These are phyloP conservation scores for Pseudogymnoascus sp. DNA, from an alignment of 2,329 filamentous ascomycete genomes.

Conservation along the genomic window DNA sequence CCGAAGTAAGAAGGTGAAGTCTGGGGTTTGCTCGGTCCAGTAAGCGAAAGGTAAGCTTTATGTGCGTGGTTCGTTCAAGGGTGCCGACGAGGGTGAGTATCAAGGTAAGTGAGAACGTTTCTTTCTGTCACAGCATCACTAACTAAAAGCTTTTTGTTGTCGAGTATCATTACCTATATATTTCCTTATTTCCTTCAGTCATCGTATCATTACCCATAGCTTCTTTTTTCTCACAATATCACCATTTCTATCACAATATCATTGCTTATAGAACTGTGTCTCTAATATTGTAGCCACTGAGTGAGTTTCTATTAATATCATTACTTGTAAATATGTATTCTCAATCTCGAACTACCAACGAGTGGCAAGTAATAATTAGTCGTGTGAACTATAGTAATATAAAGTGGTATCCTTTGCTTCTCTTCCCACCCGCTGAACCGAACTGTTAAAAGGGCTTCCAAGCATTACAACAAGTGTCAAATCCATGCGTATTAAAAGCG, in stretches of 20 bases:
- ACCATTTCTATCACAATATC: neutral
- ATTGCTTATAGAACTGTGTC: neutral
- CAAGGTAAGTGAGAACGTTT: neutral
- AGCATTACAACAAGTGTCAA: neutral
- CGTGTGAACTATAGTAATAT: constrained; percentile 7
- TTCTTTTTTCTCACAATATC: neutral
- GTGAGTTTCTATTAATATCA: neutral
- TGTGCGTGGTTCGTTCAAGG: neutral
- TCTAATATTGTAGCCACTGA: too few relatives aligned
- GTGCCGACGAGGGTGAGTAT: neutral
- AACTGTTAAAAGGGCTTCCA: neutral
- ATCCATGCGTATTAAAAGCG: neutral
- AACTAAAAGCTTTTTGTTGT: neutral
- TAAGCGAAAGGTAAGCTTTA: neutral
- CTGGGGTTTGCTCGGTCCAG: neutral
- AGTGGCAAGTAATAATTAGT: neutral
- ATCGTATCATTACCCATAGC: neutral
- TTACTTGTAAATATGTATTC: neutral
- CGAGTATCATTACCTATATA: neutral
- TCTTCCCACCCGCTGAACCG: neutral
- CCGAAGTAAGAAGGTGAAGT: neutral
- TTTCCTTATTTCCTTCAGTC: neutral
- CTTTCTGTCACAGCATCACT: neutral
- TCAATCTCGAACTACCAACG: neutral
- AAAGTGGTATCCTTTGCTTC: constrained; percentile 7